Percentiles rank a stretch among this genome's conserved stretches.
Conservation (phyloP, 2,329 filamentous ascomycete species). For the Phyllosticta paracitricarpa region DNA sequence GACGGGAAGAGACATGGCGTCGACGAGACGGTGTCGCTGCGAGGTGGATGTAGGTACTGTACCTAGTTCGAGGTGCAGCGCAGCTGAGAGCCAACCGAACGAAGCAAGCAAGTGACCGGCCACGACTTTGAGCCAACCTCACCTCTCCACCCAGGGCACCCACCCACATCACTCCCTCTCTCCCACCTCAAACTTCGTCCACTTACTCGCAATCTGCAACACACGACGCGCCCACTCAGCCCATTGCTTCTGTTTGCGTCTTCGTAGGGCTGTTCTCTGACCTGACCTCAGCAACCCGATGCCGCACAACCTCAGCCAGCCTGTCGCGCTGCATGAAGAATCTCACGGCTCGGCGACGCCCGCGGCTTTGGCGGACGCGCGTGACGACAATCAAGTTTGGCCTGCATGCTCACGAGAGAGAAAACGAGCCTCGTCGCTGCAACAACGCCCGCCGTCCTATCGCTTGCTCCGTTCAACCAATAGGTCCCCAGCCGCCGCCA, state of each 20-base stretch:
- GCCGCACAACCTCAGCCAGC: background rate
- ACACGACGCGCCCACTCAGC: background rate
- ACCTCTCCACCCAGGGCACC: background rate
- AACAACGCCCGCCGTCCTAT: background rate
- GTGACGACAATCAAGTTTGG: background rate
- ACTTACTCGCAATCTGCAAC: background rate
- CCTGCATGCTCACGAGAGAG: background rate
- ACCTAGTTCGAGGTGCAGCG: background rate
- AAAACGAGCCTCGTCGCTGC: background rate
- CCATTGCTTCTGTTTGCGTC: background rate
- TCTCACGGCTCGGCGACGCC: background rate
- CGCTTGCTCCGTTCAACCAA: background rate
- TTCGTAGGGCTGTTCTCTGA: background rate
- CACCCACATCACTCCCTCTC: background rate
- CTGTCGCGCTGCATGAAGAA: background rate
- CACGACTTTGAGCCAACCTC: background rate
- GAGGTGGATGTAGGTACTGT: background rate
- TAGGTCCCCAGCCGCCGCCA: background rate
- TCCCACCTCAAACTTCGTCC: background rate
- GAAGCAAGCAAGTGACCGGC: background rate
- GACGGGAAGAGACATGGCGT: background rate
- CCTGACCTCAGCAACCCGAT: background rate
- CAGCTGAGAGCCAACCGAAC: background rate
- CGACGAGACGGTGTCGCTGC: too few species aligned
- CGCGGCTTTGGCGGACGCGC: background rate